Evolutionary conservation across 2,329 filamentous ascomycete species (phyloP).

Genomic region (Dendryphion nanum): DNA sequence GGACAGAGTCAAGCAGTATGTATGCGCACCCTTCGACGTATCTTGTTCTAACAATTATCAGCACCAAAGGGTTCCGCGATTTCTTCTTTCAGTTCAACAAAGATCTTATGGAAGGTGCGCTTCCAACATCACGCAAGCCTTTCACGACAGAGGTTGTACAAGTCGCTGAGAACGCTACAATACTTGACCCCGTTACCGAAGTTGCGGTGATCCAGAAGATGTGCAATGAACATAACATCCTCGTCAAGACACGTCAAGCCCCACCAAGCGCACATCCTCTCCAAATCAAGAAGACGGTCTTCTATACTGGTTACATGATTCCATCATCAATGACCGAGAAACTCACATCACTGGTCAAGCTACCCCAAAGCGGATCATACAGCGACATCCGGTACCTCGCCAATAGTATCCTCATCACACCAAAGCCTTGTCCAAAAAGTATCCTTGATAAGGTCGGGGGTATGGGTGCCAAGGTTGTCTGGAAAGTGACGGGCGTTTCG

Average conservation of each 20-base stretch:
- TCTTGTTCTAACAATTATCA: constrained; percentile 28
- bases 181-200: constrained; percentile 75
- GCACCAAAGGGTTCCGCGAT: constrained; percentile 76
- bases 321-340: constrained; percentile 67
- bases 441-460: constrained; percentile 84
- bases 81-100: constrained; percentile 80
- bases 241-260: constrained; percentile 49
- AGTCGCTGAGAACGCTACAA: constrained; percentile 72
- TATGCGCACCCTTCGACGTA: constrained; percentile 14
- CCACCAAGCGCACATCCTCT: constrained; percentile 52
- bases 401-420: constrained; percentile 88
- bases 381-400: constrained; percentile 77
- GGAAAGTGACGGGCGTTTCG: constrained; percentile 77
- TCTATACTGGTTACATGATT: constrained; percentile 91
- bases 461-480: constrained; percentile 77
- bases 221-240: constrained; percentile 80
- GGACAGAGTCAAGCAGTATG: constrained; percentile 60
- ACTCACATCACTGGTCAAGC: constrained; percentile 66
- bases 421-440: constrained; percentile 67
- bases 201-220: constrained; percentile 83
- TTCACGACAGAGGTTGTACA: constrained; percentile 81
- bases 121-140: constrained; percentile 57
- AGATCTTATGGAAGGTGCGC: constrained; percentile 44
- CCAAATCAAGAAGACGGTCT: constrained; percentile 80
- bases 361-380: constrained; percentile 62